Evolutionary conservation across 2,329 filamentous ascomycete species (phyloP), one percentile per base, ranked within the genome.

Genomic region (Thermothelomyces thermophilus): DNA sequence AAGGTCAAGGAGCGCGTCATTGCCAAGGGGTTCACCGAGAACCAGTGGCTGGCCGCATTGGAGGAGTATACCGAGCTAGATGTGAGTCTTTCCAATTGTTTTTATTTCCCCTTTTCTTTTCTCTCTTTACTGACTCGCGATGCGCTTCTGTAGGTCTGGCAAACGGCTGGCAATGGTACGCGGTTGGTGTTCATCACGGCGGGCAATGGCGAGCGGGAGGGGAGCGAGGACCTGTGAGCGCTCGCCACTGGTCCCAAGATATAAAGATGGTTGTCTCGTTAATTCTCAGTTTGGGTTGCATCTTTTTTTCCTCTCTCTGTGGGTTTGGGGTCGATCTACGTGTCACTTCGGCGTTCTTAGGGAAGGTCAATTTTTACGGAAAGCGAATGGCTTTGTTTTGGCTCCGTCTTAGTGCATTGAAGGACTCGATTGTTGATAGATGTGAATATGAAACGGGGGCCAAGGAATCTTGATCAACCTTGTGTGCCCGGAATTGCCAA

Each of bases 21-120:
- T 61, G 93, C 90, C 46, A 96, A 95, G 77, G 93, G 93, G 2
- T 98, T 96, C 68, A 98, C 91, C 0, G 85, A 90, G 57, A 89
- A 97, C 68, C 90, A 98, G 68, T 90, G 95, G 72, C 77, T 87
- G 63, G 79, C 80, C 59, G 85, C 90, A 17, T 76, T 98, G 64
- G 85, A 95, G 55, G 91, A 95, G 73, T 97, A 98, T 69, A 84
- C 87, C 2, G 74, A 80, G 58, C 72, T 95, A 54, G 87, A 95
- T 73, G 93, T 97, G 74, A 88, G 90, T 84, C 57, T 63, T 9
- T 17, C 8, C 24, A 41, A 8, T 35, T 35, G 14, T 11, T 35
- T 35, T 35, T n/a, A n/a, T 35, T 16, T 35, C 9, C 30, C 30
- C 30, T 16, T 35, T 35, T 35, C 14, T 14, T 2, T 11, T 16